Conservation (phyloP, 2,329 filamentous ascomycete species). For the Pseudogymnoascus sp. region DNA sequence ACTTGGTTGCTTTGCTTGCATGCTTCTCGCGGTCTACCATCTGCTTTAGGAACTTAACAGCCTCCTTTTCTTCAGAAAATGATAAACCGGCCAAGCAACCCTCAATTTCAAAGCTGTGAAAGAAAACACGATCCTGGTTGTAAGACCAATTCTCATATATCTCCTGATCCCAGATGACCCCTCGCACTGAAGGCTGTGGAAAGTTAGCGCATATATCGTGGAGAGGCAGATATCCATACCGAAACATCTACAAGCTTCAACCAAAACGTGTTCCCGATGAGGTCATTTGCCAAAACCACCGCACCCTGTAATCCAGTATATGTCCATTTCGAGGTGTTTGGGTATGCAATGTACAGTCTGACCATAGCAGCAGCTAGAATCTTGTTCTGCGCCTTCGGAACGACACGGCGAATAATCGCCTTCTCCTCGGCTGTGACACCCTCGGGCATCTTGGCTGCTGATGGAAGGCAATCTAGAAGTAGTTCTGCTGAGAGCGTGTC, state of each 20-base stretch:
- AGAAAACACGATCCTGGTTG: constrained; percentile 95
- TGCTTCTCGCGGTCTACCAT: constrained; percentile 94
- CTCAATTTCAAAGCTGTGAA: constrained; percentile 94
- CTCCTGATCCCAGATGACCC: constrained; percentile 95
- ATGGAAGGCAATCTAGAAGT: neutral
- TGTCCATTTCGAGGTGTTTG: constrained; percentile 77
- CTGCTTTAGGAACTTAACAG: constrained; percentile 94
- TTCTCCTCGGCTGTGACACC: constrained; percentile 87
- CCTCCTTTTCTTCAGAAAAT: constrained; percentile 95
- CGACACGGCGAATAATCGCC: constrained; percentile 87
- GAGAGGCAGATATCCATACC: constrained; percentile 43
- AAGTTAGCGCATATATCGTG: constrained; percentile 14
- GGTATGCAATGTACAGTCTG: constrained; percentile 86
- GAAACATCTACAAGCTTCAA: constrained; percentile 95
- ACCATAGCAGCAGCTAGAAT: constrained; percentile 93
- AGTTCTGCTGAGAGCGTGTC: neutral
- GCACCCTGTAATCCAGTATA: constrained; percentile 92
- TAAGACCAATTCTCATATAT: constrained; percentile 93
- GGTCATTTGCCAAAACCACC: constrained; percentile 81
- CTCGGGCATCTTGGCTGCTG: constrained; percentile 25
- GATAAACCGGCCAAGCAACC: constrained; percentile 83
- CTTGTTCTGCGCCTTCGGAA: constrained; percentile 93
- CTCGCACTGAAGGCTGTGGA: constrained; percentile 60
- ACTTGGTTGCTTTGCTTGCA: constrained; percentile 76
- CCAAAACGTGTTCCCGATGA: constrained; percentile 94